A percentile compares a stretch with the other conserved stretches of the same genome.
These are phyloP conservation scores for Aspergillus arachidicola DNA, from an alignment of 2,329 filamentous ascomycete genomes.

Conservation along the genomic window DNA sequence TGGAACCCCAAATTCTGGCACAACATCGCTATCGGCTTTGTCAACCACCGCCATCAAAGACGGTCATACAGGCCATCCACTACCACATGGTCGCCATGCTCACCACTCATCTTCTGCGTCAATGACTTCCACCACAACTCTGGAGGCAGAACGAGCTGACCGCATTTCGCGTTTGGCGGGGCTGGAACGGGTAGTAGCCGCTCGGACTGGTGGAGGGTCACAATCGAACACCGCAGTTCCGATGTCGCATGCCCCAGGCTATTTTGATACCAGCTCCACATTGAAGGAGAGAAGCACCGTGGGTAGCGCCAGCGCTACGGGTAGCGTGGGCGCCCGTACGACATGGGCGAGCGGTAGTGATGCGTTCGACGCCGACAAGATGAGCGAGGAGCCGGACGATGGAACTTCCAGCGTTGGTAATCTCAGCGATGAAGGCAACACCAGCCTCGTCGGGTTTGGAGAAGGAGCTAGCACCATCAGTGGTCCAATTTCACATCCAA, in stretches of 20 bases:
- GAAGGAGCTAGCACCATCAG: constrained; percentile 87
- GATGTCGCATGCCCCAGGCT: constrained; percentile 59
- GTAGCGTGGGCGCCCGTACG: constrained; percentile 67
- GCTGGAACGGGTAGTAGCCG: constrained; percentile 83
- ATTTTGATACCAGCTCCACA: constrained; percentile 77
- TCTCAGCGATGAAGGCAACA: constrained; percentile 82
- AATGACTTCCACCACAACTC: constrained; percentile 67
- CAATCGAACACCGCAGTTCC: constrained; percentile 38
- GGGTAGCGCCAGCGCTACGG: constrained; percentile 83
- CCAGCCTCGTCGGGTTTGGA: constrained; percentile 86
- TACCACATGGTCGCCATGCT: constrained; percentile 58
- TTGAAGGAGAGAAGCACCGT: constrained; percentile 85
- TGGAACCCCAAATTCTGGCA: constrained; percentile 89
- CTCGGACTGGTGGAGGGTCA: constrained; percentile 55
- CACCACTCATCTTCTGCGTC: constrained; percentile 60
- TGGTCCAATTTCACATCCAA: constrained; percentile 70
- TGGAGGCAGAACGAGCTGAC: constrained; percentile 90
- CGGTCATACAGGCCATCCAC: constrained; percentile 81
- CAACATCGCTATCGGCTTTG: constrained; percentile 86
- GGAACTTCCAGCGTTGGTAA: constrained; percentile 69
- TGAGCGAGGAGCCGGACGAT: constrained; percentile 68
- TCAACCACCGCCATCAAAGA: constrained; percentile 97
- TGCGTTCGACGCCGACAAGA: constrained; percentile 58
- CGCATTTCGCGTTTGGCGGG: constrained; percentile 93
- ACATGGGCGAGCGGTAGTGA: constrained; percentile 70